Evolutionary conservation across 306 rosid species (phyloP).

Genomic region (Coriaria nepalensis): DNA sequence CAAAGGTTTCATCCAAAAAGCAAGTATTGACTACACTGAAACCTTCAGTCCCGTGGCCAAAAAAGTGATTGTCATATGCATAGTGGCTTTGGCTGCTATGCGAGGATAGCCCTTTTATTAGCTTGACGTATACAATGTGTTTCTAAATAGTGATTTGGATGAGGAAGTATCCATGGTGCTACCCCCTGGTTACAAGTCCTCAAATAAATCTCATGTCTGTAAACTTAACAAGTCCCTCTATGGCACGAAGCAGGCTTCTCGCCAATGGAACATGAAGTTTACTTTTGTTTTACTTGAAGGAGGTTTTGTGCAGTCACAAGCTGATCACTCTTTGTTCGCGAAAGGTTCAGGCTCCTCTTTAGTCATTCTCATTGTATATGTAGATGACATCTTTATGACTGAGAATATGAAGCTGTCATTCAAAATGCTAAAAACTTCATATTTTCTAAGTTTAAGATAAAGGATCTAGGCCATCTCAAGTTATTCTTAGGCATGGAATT

Average conservation of each 20-base stretch:
- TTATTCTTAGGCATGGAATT: conserved; percentile 5
- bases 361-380: too few species aligned
- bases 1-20: neutral
- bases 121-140: too few species aligned
- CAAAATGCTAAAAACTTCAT: too few species aligned
- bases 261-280: too few species aligned
- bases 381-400: too few species aligned
- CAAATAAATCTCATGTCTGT: neutral
- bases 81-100: neutral
- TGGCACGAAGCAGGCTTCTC: conserved; percentile 3
- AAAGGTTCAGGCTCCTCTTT: too few species aligned
- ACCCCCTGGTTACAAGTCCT: neutral
- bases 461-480: neutral
- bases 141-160: neutral
- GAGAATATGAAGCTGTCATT: too few species aligned
- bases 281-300: neutral
- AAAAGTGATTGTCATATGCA: neutral
- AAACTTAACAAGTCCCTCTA: neutral
- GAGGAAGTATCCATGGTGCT: neutral
- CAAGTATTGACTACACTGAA: neutral
- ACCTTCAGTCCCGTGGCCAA: neutral
- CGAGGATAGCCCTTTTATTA: conserved; percentile 2
- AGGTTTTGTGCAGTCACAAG: too few species aligned
- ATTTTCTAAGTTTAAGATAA: too few species aligned
- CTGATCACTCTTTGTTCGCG: too few species aligned